Evolutionary conservation across 129 eudicot genomes (phyloP), one percentile per base, ranked within the genome.

Genomic region (Smallanthus sonchifolius): DNA sequence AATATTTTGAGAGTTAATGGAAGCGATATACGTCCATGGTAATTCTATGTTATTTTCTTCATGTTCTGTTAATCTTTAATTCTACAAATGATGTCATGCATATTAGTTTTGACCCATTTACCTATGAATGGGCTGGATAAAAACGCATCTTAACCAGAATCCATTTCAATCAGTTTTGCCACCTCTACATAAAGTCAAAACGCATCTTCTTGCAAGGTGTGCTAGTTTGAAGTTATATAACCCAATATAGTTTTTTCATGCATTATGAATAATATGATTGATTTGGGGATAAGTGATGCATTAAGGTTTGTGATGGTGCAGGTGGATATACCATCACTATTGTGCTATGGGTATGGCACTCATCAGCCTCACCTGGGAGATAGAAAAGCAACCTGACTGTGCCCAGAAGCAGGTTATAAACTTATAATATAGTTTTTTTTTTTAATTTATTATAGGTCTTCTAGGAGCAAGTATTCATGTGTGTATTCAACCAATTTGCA

Each of bases 291-390:
- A 42, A 77, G 39, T 35, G 39, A 67, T 55, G 60, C 37, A 11
- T 67, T 68, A 44, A 68, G 38, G 39, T 43, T 77, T 20, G 16
- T 78, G 62, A 66, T 74, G 71, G 28, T 84, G 75, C 85, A 93
- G 98, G 98, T 93, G 98, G 98, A 90, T 93, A 83, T 87, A 88
- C 61, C 98, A 93, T 86, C 98, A 93, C 85, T 93, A 93, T 47
- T 93, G 84, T 85, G 97, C 98, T 40, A 93, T 90, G 92, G 92
- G 76, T 40, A 94, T 94, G 98, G 98, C 98, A 47, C 92, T 94
- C 70, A 87, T 94, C 44, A 94, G 97, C 69, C 95, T 94, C 72
- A 94, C 98, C 0, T 94, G 98, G 98, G 98, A 94, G 77, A 94
- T 90, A 57, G 96, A 86, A 80, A 82, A 88, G 76, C 91, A 84